phyloP scores from a whole-genome alignment of 129 eudicot species.

The Gnaphalium uliginosum region DNA sequence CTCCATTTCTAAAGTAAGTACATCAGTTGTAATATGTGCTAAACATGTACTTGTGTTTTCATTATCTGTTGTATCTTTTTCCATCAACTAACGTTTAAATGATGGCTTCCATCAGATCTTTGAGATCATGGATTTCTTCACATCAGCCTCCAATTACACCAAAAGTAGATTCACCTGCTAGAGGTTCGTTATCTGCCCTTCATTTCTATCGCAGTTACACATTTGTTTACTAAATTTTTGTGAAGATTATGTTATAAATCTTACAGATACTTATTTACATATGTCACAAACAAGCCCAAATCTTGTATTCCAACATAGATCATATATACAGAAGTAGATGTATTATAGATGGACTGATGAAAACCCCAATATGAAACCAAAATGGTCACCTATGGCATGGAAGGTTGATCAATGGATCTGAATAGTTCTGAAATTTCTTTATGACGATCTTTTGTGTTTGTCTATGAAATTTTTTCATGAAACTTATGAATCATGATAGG shows the following conservation, averaged over 20 bases:
- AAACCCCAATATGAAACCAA: not conserved
- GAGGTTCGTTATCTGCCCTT: constrained; percentile 48
- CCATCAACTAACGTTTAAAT: not conserved
- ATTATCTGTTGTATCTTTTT: not conserved
- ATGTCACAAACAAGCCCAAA: not conserved
- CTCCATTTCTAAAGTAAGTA: constrained; percentile 87
- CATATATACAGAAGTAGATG: not conserved
- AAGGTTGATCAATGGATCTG: not conserved
- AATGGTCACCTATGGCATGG: not conserved
- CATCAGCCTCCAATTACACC: constrained; percentile 72
- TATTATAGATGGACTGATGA: not conserved
- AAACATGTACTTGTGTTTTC: not conserved
- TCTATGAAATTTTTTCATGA: not conserved
- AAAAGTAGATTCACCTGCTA: constrained; percentile 55
- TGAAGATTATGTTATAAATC: not conserved
- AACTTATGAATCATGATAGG: not conserved
- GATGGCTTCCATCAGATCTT: constrained; percentile 51
- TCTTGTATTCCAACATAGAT: not conserved
- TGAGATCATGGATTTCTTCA: constrained; percentile 73
- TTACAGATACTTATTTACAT: too few relatives aligned
- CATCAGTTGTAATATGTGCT: not conserved
- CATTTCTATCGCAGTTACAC: not conserved
- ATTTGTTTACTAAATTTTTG: not conserved
- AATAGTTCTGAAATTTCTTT: not conserved
- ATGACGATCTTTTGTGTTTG: not conserved